Evolutionary conservation across 2,329 filamentous ascomycete species (phyloP), one percentile per base, ranked within the genome.

Genomic region (Fusarium protoensiforme): DNA sequence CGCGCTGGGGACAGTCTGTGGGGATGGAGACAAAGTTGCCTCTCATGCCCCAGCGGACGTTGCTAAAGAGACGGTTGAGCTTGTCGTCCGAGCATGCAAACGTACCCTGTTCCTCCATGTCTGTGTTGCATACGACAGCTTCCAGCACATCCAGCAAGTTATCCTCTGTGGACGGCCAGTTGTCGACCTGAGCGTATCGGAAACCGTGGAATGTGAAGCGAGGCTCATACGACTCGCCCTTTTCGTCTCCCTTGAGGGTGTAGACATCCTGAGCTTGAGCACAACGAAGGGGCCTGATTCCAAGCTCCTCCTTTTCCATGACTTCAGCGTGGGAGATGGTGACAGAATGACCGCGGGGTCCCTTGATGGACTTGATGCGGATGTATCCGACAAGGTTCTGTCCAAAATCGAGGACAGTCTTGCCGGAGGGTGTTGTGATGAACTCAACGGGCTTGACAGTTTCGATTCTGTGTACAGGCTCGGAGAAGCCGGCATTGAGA

Each of bases 21-120:
- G 88, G 88, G 0, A 91, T 78, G 0, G 84, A 85, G 4, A 91
- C 72, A 72, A 91, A 91, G 71, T 91, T 91, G 0, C 88, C 88
- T 31, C 84, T 84, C 85, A 90, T 89, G 7, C 84, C 85, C 89
- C 89, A 91, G 33, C 81, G 75, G 0, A 87, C 83, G 57, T 91
- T 91, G 2, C 84, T 68, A 62, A 90, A 86, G 4, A 92, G 83
- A 46, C 86, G 80, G 69, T 90, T 91, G 13, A 91, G 71, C 10
- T 86, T 80, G 0, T 75, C 53, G 48, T 91, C 77, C 0, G 89
- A 91, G 65, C 85, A 90, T 4, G 83, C 74, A 64, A 91, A 90
- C 27, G 76, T 81, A 0, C 88, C 88, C 0, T 85, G 87, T 2
- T 85, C 82, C 59, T 82, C 78, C 83, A 91, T 86, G 67, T 91